Base-by-base conservation (phyloP, 2,329 filamentous ascomycete species). In the Dactylellina parvicollis region DNA sequence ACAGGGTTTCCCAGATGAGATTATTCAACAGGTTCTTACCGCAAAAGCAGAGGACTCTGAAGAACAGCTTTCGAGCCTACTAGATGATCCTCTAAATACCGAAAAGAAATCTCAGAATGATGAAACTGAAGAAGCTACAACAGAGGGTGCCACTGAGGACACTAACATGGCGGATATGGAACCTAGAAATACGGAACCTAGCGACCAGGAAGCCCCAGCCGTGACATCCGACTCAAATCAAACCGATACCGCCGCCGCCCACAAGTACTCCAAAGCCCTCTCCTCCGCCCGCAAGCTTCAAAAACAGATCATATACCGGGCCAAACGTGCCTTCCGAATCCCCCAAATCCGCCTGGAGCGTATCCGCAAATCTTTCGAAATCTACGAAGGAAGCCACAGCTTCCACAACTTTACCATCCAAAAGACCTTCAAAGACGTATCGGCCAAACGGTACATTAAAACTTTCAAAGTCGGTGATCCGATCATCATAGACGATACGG, bases 381-480 rank as follows among this genome's bases (percentile, higher is more conserved):
- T 86, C 76, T 99, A 95, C 81, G 82, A 90, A 8, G 95, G 95
- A 75, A 97, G 93, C 2, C 86, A 86, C 78, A 96, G 96, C 83
- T 99, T 90, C 84, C 93, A 97, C 86, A 99, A 99, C 85, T 99
- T 96, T 84, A 99, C 95, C 1, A 88, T 99, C 66, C 90, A 95
- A 77, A 99, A 98, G 82, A 84, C 86, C 0, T 88, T 86, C 82
- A 86, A 83, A 36, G 95, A 99, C 79, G 87, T 92, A 0, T 96
- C 92, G 0, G 88, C 92, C 10, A 95, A 94, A 81, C 88, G 95
- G 4, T 88, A 91, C 79, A 99, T 99, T 84, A 95, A 93, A 80
- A 95, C 91, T 1, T 99, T 99, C 83, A 84, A 89, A 36, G 89
- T 92, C 67, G 90, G 92, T 2, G 83, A 86, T 56, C 92, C 92